Percentiles rank a stretch among this genome's conserved stretches.
Conservation (phyloP, 169 alveolate genomes). For the Plasmodium yoelii region DNA sequence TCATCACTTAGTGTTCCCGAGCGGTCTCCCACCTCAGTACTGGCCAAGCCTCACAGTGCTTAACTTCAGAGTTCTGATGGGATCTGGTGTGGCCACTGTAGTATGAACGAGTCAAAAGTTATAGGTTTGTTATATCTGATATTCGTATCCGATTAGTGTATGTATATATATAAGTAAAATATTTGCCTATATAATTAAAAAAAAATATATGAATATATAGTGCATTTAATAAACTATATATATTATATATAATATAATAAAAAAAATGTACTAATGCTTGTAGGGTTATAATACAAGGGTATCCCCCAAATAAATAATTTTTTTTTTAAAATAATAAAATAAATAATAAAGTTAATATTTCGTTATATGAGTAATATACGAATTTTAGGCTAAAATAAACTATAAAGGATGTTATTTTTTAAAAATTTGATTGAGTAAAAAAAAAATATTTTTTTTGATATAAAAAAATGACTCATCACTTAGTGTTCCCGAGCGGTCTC, state of each 20-base stretch:
- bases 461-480: slow-evolving; percentile 76
- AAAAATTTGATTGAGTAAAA: background rate
- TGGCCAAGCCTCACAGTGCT: slow-evolving; percentile 92
- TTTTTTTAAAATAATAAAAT: too few relatives aligned
- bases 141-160: background rate
- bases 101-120: slow-evolving; percentile 82
- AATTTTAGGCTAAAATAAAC: too few relatives aligned
- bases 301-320: too few relatives aligned
- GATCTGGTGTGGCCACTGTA: slow-evolving; percentile 93
- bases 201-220: too few relatives aligned
- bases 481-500: slow-evolving; percentile 93
- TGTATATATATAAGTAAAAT: background rate
- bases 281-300: too few relatives aligned
- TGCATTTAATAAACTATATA: too few relatives aligned
- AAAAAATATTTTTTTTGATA: background rate
- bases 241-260: too few relatives aligned
- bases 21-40: slow-evolving; percentile 95
- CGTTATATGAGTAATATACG: too few relatives aligned
- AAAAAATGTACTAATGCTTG: too few relatives aligned
- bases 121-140: background rate
- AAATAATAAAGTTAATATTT: too few relatives aligned
- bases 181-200: too few relatives aligned
- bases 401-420: too few relatives aligned
- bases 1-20: slow-evolving; percentile 86
- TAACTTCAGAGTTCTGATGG: slow-evolving; percentile 95